These are phyloP conservation scores for Hyaloperonospora brassicae DNA, from an alignment of 352 stramenopile species.

Conservation along the genomic window DNA sequence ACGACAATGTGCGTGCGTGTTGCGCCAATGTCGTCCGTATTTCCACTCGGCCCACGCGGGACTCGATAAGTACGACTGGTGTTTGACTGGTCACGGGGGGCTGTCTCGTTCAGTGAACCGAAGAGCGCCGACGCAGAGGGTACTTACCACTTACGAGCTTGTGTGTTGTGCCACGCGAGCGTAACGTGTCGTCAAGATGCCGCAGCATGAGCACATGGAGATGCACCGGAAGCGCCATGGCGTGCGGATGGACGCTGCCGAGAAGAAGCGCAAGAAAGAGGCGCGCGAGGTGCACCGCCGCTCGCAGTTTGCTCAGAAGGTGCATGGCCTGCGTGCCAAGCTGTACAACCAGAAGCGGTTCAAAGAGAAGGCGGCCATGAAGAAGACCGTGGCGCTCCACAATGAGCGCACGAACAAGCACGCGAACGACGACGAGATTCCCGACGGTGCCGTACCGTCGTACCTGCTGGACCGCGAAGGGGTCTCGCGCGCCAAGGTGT, in stretches of 20 bases:
- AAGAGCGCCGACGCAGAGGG: constrained; percentile 4
- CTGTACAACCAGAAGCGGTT: constrained; percentile 99
- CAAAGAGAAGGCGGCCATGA: constrained; percentile 99
- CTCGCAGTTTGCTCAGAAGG: constrained; percentile 98
- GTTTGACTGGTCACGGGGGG: constrained; percentile 21
- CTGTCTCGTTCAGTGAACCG: constrained; percentile 11
- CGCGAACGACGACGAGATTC: constrained; percentile 94
- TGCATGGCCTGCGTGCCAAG: constrained; percentile 97
- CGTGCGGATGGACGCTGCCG: constrained; percentile 94
- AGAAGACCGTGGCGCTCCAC: constrained; percentile 98
- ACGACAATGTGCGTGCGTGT: constrained; percentile 1
- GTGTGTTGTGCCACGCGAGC: no score
- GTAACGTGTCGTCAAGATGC: constrained; percentile 66
- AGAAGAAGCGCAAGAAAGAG: constrained; percentile 98
- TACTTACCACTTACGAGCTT: no score
- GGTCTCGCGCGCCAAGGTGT: constrained; percentile 97
- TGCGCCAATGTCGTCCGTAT: constrained; percentile 5
- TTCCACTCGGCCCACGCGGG: background rate
- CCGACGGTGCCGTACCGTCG: constrained; percentile 95
- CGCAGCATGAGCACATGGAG: constrained; percentile 99
- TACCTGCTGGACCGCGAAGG: constrained; percentile 99
- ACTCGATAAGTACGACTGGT: constrained; percentile 13
- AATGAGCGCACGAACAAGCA: constrained; percentile 99
- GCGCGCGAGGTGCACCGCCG: constrained; percentile 95
- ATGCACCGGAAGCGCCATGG: constrained; percentile 98